phyloP scores from a whole-genome alignment of 2,329 filamentous ascomycete species.

The Pezicula neosporulosa region DNA sequence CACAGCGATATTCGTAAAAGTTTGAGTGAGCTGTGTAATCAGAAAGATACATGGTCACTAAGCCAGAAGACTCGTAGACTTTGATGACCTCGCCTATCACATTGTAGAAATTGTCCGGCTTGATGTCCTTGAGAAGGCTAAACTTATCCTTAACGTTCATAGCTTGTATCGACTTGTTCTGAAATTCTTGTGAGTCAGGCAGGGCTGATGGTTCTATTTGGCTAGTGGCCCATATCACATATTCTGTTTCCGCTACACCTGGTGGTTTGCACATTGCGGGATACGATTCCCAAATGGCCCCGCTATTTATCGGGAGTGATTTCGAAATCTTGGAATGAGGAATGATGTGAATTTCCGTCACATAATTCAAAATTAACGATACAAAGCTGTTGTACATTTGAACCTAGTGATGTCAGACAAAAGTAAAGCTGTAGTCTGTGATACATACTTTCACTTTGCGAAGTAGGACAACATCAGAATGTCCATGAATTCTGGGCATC shows the following conservation, averaged over 20 bases:
- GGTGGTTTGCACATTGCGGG: conserved; percentile 9
- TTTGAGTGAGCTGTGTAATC: conserved; percentile 74
- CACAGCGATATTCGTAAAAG: conserved; percentile 47
- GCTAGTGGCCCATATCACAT: conserved; percentile 47
- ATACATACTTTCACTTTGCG: conserved; percentile 42
- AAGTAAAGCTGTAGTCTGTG: conserved; percentile 9
- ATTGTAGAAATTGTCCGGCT: conserved; percentile 56
- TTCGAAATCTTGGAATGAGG: conserved; percentile 34
- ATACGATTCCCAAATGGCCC: conserved; percentile 14
- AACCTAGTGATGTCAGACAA: conserved; percentile 29
- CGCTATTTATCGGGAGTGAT: neutral
- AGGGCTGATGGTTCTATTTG: conserved; percentile 39
- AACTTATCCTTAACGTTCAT: conserved; percentile 53
- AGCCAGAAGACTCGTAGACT: conserved; percentile 42
- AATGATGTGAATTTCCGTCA: conserved; percentile 44
- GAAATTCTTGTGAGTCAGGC: conserved; percentile 42
- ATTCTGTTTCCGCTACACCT: conserved; percentile 24
- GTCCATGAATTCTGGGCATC: conserved; percentile 42
- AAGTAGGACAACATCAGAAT: conserved; percentile 64
- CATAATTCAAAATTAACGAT: conserved; percentile 41
- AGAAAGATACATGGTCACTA: conserved; percentile 66
- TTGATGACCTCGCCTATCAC: conserved; percentile 70
- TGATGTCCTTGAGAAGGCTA: conserved; percentile 60
- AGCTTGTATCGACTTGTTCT: conserved; percentile 34
- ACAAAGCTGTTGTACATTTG: conserved; percentile 32